phyloP scores from a whole-genome alignment of 164 flowering plant species.

The Nymphaea thermarum region DNA sequence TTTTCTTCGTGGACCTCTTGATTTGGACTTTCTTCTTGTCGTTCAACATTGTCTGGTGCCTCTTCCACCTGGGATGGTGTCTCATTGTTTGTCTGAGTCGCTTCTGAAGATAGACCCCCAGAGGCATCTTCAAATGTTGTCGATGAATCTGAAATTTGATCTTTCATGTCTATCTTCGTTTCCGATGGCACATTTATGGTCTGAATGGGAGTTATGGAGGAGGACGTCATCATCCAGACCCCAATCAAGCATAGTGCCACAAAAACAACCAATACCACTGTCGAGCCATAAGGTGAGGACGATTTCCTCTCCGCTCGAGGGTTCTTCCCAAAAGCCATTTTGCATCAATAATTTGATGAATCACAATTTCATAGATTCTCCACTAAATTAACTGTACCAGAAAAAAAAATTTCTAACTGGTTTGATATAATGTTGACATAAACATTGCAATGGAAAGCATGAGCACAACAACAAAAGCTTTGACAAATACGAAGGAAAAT shows the following conservation, averaged over 20 bases:
- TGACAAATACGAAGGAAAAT: no score
- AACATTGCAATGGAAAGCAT: neutral
- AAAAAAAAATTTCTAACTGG: neutral
- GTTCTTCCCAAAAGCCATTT: slow-evolving; percentile 67
- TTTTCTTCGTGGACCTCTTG: neutral
- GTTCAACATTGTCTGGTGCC: neutral
- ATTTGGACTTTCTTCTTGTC: slow-evolving; percentile 17
- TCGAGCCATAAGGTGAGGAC: slow-evolving; percentile 62
- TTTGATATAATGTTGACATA: neutral
- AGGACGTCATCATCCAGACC: slow-evolving; percentile 96
- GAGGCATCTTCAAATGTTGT: slow-evolving; percentile 21
- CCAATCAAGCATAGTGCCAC: slow-evolving; percentile 89
- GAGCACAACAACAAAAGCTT: neutral
- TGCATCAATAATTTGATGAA: neutral
- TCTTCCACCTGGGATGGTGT: neutral
- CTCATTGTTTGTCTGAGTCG: slow-evolving; percentile 12
- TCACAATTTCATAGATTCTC: no score
- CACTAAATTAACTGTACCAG: neutral
- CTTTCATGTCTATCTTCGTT: slow-evolving; percentile 26
- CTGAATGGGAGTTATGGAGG: slow-evolving; percentile 52
- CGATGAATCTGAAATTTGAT: slow-evolving; percentile 16
- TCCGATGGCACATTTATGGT: slow-evolving; percentile 11
- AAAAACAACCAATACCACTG: slow-evolving; percentile 58
- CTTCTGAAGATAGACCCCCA: slow-evolving; percentile 20
- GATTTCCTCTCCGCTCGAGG: slow-evolving; percentile 39